Evolutionary conservation across 2,329 filamentous ascomycete species (phyloP).

Genomic region (Hypoxylon sp.): DNA sequence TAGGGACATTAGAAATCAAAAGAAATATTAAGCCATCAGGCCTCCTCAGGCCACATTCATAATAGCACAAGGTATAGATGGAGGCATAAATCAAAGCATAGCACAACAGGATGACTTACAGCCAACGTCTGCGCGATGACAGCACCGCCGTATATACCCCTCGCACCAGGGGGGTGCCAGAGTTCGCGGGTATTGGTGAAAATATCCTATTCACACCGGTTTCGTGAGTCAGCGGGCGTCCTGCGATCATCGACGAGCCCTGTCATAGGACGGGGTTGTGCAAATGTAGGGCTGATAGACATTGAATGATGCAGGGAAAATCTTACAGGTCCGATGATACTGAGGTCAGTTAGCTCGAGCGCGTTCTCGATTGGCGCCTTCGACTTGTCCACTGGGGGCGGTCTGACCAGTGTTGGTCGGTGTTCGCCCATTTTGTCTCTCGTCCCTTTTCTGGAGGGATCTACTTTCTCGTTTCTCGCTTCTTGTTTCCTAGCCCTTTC

Average conservation of each 20-base stretch:
- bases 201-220: conserved; percentile 73
- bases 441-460: not conserved
- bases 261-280: conserved; percentile 1
- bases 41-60: not conserved
- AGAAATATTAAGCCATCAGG: not conserved
- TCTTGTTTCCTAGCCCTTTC: conserved; percentile 3
- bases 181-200: conserved; percentile 94
- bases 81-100: conserved; percentile 4
- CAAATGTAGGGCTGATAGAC: conserved; percentile 10
- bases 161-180: conserved; percentile 92
- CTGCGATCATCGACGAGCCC: not conserved
- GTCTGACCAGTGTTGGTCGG: conserved; percentile 76
- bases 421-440: conserved; percentile 50
- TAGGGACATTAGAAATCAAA: not conserved
- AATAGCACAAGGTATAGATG: conserved; percentile 1
- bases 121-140: conserved; percentile 83
- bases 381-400: conserved; percentile 78
- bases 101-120: conserved; percentile 45
- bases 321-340: conserved; percentile 80
- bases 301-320: not conserved
- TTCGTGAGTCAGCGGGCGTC: conserved; percentile 26
- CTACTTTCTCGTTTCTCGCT: not conserved
- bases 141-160: conserved; percentile 93
- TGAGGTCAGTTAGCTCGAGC: conserved; percentile 85
- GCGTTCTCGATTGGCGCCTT: conserved; percentile 91